phyloP scores from a whole-genome alignment of 1,139 yeast species.

The Debaryomyces sp. region DNA sequence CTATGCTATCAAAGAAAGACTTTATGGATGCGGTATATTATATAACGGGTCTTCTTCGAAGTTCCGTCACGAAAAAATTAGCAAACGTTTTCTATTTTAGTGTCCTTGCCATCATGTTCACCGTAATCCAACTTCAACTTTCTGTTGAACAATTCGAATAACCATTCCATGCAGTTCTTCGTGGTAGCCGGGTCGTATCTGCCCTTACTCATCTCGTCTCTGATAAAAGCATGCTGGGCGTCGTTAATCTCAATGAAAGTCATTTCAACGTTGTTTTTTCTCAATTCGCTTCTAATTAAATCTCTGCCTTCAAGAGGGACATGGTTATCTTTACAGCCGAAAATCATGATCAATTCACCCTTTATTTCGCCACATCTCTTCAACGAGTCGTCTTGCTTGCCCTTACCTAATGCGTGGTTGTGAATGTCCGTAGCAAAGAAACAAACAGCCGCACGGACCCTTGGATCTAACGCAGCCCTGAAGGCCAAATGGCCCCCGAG shows the following conservation, averaged over 20 bases:
- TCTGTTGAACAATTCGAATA: conserved; percentile 71
- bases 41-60: background rate
- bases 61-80: conserved; percentile 19
- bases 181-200: conserved; percentile 80
- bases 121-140: conserved; percentile 70
- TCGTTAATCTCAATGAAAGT: conserved; percentile 76
- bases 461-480: conserved; percentile 67
- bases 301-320: conserved; percentile 82
- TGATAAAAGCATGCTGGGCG: conserved; percentile 79
- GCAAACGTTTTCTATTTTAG: conserved; percentile 65
- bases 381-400: conserved; percentile 65
- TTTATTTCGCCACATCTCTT: conserved; percentile 55
- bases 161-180: conserved; percentile 64
- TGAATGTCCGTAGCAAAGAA: conserved; percentile 86
- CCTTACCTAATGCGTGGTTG: conserved; percentile 62
- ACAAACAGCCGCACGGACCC: conserved; percentile 70
- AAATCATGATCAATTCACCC: conserved; percentile 67
- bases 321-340: conserved; percentile 80
- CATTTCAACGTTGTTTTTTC: conserved; percentile 61
- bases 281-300: conserved; percentile 62
- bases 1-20: background rate
- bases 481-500: conserved; percentile 84
- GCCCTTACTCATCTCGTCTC: conserved; percentile 79
- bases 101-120: conserved; percentile 52
- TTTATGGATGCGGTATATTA: background rate